Percentiles rank a stretch among this genome's conserved stretches.
These are phyloP conservation scores for Arthrobotrys iridis DNA, from an alignment of 2,329 filamentous ascomycete species.

Conservation along the genomic window DNA sequence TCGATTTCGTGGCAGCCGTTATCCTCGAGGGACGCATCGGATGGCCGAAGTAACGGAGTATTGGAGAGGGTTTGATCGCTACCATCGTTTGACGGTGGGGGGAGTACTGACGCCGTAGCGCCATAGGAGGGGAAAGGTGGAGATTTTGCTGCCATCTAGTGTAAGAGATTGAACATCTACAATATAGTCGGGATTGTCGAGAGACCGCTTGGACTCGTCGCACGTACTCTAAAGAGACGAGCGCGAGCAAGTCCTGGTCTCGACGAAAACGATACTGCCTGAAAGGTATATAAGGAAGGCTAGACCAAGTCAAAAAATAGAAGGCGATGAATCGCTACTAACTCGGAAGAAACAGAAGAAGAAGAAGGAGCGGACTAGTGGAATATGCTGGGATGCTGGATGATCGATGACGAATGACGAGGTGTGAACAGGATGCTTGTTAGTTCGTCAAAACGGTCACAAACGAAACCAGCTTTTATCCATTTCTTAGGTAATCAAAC, in stretches of 20 bases:
- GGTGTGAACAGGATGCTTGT: too few species aligned
- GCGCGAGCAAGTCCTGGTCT: not conserved
- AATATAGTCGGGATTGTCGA: not conserved
- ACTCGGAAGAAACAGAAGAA: too few species aligned
- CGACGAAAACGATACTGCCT: not conserved
- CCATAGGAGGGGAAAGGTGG: slow-evolving; percentile 38
- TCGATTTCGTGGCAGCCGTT: not conserved
- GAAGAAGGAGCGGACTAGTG: too few species aligned
- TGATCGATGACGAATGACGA: too few species aligned
- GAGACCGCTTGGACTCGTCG: slow-evolving; percentile 1
- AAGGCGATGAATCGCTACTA: too few species aligned
- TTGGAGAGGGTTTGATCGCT: slow-evolving; percentile 43
- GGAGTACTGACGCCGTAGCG: slow-evolving; percentile 7
- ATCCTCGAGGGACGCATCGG: not conserved
- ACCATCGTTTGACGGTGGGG: slow-evolving; percentile 15
- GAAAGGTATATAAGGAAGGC: not conserved
- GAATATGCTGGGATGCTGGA: not conserved
- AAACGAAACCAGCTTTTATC: slow-evolving; percentile 3
- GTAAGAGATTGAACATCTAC: slow-evolving; percentile 7
- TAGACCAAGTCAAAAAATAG: too few species aligned
- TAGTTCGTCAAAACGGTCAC: not conserved
- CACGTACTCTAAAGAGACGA: not conserved
- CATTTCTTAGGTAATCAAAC: not conserved
- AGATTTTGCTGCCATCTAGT: slow-evolving; percentile 25
- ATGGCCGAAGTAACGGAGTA: slow-evolving; percentile 22